Percentiles rank a stretch among this genome's conserved stretches.
Evolutionary conservation across 768 basidiomycete genomes (phyloP).

Genomic region (Pleurotus giganteus): DNA sequence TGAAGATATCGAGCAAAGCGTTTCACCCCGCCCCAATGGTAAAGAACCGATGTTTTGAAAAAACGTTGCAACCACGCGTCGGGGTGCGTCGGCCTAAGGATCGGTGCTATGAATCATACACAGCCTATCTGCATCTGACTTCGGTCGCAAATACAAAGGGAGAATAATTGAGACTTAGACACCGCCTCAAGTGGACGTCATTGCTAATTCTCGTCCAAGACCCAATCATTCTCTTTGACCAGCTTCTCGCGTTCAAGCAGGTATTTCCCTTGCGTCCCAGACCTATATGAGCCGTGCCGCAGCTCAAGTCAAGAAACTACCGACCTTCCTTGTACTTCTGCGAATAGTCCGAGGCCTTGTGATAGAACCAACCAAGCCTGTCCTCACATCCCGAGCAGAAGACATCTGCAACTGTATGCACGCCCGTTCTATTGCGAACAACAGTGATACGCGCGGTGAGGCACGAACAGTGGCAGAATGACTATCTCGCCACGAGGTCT

Average conservation of each 20-base stretch:
- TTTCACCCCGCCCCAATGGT: too few species aligned
- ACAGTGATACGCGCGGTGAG: constrained; percentile 5
- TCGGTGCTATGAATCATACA: not conserved
- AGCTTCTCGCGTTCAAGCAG: constrained; percentile 77
- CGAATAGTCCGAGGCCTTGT: constrained; percentile 68
- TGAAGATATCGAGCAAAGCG: too few species aligned
- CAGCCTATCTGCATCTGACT: not conserved
- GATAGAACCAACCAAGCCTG: constrained; percentile 80
- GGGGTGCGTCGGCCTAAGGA: not conserved
- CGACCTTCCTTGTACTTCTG: constrained; percentile 88
- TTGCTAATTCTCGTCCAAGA: constrained; percentile 40
- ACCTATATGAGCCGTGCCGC: not conserved
- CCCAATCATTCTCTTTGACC: constrained; percentile 82
- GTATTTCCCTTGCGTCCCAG: constrained; percentile 59
- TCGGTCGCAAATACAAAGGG: not conserved
- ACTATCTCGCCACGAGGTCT: not conserved
- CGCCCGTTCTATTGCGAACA: constrained; percentile 56
- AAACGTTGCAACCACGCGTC: not conserved
- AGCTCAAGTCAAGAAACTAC: constrained; percentile 13
- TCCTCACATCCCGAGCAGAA: constrained; percentile 81
- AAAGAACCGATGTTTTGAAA: too few species aligned
- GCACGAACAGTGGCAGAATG: constrained; percentile 3
- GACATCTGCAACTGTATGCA: constrained; percentile 79
- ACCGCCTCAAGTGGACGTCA: not conserved
- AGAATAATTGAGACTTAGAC: too few species aligned